A percentile compares a stretch with the other conserved stretches of the same genome.
phyloP scores from a whole-genome alignment of 1,284 basidiomycete species.

The Trichosporon asahii region DNA sequence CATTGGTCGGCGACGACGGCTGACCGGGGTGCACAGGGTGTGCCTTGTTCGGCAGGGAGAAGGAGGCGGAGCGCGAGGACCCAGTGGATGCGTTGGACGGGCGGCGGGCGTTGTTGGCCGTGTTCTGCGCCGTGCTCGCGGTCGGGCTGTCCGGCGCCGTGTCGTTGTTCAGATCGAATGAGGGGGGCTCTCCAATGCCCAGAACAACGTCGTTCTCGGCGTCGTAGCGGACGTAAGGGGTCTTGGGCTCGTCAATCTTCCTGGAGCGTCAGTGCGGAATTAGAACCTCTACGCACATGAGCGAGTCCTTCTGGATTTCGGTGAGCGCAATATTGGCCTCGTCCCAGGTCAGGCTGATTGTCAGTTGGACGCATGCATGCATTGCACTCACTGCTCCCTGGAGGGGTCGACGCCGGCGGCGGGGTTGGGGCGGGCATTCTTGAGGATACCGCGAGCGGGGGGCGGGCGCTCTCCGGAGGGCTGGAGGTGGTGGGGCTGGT shows the following conservation, averaged over 20 bases:
- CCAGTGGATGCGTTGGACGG: slow-evolving; percentile 64
- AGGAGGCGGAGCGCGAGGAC: slow-evolving; percentile 73
- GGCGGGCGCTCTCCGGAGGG: slow-evolving; percentile 35
- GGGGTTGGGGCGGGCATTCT: slow-evolving; percentile 39
- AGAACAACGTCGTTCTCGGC: slow-evolving; percentile 71
- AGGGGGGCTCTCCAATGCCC: slow-evolving; percentile 66
- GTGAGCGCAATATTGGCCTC: slow-evolving; percentile 85
- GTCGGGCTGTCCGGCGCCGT: slow-evolving; percentile 11
- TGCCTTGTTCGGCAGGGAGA: slow-evolving; percentile 56
- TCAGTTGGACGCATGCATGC: neutral
- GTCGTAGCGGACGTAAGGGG: slow-evolving; percentile 88
- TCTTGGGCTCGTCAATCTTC: slow-evolving; percentile 94
- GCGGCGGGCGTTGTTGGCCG: slow-evolving; percentile 28
- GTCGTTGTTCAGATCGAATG: slow-evolving; percentile 40
- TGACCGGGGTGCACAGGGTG: slow-evolving; percentile 42
- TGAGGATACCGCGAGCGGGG: slow-evolving; percentile 47
- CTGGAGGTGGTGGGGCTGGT: slow-evolving; percentile 17
- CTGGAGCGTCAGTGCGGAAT: slow-evolving; percentile 23
- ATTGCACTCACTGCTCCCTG: slow-evolving; percentile 21
- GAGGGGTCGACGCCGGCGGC: slow-evolving; percentile 13
- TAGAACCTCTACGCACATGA: slow-evolving; percentile 59
- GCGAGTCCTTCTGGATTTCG: slow-evolving; percentile 84
- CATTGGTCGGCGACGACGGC: slow-evolving; percentile 47
- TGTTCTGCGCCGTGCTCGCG: slow-evolving; percentile 20
- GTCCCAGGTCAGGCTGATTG: slow-evolving; percentile 73